Evolutionary conservation across 306 rosid genomes (phyloP).

Genomic region (Begonia fuchsioides): DNA sequence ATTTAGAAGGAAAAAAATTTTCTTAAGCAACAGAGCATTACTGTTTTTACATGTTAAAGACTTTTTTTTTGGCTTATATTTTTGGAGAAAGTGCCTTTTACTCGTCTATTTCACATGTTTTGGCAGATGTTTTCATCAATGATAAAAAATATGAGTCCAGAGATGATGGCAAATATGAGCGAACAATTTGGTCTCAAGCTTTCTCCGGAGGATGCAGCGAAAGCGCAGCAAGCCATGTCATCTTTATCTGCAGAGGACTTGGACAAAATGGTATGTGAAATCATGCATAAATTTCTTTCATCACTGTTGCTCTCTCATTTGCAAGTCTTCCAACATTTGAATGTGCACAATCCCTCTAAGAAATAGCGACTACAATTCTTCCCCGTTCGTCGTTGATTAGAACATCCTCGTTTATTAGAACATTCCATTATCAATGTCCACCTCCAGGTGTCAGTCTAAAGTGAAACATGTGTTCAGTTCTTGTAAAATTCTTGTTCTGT

Average conservation of each 20-base stretch:
- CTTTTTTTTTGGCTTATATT: background rate
- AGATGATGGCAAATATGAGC: slow-evolving; percentile 88
- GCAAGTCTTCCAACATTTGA: too few species aligned
- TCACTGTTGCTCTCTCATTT: background rate
- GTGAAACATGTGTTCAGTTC: too few species aligned
- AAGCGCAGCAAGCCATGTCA: slow-evolving; percentile 79
- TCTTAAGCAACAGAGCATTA: too few species aligned
- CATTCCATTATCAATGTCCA: too few species aligned
- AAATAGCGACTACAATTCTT: too few species aligned
- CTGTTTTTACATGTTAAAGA: too few species aligned
- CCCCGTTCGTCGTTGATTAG: too few species aligned
- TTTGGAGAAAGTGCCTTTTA: background rate
- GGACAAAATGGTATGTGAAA: slow-evolving; percentile 68
- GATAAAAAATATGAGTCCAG: slow-evolving; percentile 94
- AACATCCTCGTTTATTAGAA: too few species aligned
- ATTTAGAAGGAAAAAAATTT: too few species aligned
- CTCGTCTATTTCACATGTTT: slow-evolving; percentile 11
- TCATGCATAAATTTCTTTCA: background rate
- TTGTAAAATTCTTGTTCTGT: too few species aligned
- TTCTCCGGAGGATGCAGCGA: slow-evolving; percentile 73
- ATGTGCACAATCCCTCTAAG: too few species aligned
- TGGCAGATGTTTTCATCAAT: slow-evolving; percentile 84
- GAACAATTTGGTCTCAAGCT: slow-evolving; percentile 86
- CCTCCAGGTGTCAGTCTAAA: too few species aligned
- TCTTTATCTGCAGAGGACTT: slow-evolving; percentile 71